Percentiles rank a stretch among this genome's conserved stretches.
Conservation (phyloP, 371 early-diverging fungal species). For the Saksenaea vasiformis region DNA sequence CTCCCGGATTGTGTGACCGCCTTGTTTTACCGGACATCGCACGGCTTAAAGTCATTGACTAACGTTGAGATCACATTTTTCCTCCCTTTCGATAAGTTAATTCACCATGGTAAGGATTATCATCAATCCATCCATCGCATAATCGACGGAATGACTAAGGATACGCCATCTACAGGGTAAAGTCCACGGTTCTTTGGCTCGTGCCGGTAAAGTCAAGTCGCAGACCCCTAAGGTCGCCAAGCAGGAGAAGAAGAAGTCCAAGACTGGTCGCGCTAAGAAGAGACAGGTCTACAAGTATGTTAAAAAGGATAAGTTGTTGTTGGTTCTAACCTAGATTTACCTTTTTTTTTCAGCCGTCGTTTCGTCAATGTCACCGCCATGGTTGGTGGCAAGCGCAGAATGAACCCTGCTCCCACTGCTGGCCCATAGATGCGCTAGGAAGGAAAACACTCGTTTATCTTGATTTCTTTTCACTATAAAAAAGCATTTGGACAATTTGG, state of each 20-base stretch:
- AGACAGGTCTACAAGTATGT: conserved; percentile 89
- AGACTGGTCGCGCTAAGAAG: conserved; percentile 97
- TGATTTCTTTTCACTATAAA: not conserved
- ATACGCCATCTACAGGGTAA: conserved; percentile 78
- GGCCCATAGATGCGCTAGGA: conserved; percentile 41
- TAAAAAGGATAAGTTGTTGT: not conserved
- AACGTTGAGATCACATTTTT: not conserved
- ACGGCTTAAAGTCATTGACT: not conserved
- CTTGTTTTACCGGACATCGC: not conserved
- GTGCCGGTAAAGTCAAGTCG: conserved; percentile 99
- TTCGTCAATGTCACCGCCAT: conserved; percentile 92
- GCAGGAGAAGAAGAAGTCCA: conserved; percentile 95
- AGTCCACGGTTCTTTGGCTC: conserved; percentile 99
- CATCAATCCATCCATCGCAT: conserved; percentile 14
- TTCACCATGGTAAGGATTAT: conserved; percentile 34
- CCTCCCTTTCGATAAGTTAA: conserved; percentile 13
- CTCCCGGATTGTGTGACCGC: not conserved
- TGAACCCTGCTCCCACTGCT: conserved; percentile 73
- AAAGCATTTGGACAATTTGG: conserved; percentile 2
- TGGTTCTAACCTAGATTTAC: not conserved
- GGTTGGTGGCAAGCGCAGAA: conserved; percentile 89
- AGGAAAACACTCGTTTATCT: not conserved
- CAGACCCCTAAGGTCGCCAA: conserved; percentile 99
- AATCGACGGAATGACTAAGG: conserved; percentile 22
- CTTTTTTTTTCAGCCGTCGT: conserved; percentile 67